Evolutionary conservation across 495 filamentous ascomycete genomes (phyloP), one percentile per base, ranked within the genome.

Genomic region (Penicillium paradoxum): DNA sequence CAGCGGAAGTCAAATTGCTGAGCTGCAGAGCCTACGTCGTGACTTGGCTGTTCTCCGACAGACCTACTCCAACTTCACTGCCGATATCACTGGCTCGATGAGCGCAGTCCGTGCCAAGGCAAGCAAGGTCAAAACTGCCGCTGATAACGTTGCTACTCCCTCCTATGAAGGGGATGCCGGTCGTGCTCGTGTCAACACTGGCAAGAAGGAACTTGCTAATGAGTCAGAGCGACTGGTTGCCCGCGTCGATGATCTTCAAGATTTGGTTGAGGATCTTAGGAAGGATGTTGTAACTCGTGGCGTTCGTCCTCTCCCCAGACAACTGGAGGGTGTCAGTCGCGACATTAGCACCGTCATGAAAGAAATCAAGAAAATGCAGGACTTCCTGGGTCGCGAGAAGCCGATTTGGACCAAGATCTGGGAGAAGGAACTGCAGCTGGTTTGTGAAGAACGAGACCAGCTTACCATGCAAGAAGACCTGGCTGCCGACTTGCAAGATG

Each of bases 391-490:
- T 58, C 79, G 79, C 21, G 93, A 99, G 79, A 95, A 95, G 70
- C 93, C 93, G 0, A 73, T 96, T 40, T 99, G 93, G 90, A 95
- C 88, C 21, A 96, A 96, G 78, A 93, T 97, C 53, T 97, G 95
- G 93, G 91, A 97, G 79, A 88, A 90, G 70, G 91, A 97, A 62
- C 75, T 99, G 41, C 85, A 96, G 68, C 79, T 90, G 42, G 93
- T 99, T 13, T 97, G 91, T 72, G 89, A 91, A 57, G 95, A 96
- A 56, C 84, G 91, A 60, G 92, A 97, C 62, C 83, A 95, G 61
- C 79, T 97, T 47, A 93, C 89, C 15, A 85, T 96, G 75, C 89
- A 95, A 70, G 93, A 99, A 69, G 93, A 96, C 37, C 80, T 97
- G 19, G 87, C 88, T 51, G 83, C 90, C 9, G 93, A 99, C 73